A percentile compares a stretch with the other conserved stretches of the same genome.
Conservation (phyloP, 2,329 filamentous ascomycete species). For the Beauveria sp. region DNA sequence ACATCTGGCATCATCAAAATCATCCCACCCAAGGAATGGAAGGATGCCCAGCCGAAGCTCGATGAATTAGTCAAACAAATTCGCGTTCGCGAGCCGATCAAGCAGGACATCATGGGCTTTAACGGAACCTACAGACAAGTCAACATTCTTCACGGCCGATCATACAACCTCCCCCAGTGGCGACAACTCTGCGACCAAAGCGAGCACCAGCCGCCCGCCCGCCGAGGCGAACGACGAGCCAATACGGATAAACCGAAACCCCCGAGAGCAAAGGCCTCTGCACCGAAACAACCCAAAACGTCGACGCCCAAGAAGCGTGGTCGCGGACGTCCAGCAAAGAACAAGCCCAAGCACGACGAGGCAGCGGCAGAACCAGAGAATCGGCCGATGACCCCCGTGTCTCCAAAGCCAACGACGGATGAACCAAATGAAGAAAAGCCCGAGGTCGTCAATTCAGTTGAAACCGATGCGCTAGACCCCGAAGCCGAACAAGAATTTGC, state of each 20-base stretch:
- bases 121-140: constrained; percentile 94
- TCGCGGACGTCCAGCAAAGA: constrained; percentile 31
- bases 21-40: constrained; percentile 91
- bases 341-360: constrained; percentile 26
- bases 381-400: constrained; percentile 52
- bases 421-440: constrained; percentile 20
- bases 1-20: constrained; percentile 95
- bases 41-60: constrained; percentile 65
- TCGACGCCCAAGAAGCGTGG: constrained; percentile 32
- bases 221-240: constrained; percentile 71
- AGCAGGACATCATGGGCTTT: constrained; percentile 94
- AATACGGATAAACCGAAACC: constrained; percentile 47
- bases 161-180: constrained; percentile 97
- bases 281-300: constrained; percentile 23
- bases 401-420: constrained; percentile 36
- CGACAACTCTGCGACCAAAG: constrained; percentile 86
- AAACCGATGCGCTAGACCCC: constrained; percentile 33
- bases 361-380: constrained; percentile 32
- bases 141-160: constrained; percentile 91
- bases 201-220: constrained; percentile 90
- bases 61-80: constrained; percentile 86
- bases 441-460: constrained; percentile 20
- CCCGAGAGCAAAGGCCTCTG: constrained; percentile 31
- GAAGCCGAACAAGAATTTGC: constrained; percentile 31
- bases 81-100: constrained; percentile 92